Base-by-base conservation (phyloP, 495 filamentous ascomycete genomes). In the Polyplosphaeria fusca region DNA sequence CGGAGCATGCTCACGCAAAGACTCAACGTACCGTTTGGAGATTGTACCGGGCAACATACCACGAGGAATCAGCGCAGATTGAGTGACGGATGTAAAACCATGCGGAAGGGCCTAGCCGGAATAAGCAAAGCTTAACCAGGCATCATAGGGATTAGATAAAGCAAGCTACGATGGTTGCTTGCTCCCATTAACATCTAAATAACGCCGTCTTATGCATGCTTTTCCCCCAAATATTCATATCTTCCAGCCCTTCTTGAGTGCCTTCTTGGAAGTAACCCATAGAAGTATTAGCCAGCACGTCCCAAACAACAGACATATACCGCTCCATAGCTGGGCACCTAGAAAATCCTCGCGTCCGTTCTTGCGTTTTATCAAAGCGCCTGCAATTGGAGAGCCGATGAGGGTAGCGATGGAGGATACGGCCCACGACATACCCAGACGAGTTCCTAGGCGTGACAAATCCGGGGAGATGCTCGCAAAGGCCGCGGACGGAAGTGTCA, bases 401-500 rank as follows among this genome's bases (percentile, higher is more conserved):
- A 65, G 27, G 1, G 52, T 30, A 3, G 57, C 62, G 28, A 65
- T 41, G 19, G 32, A 40, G 2, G 52, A 65, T 12, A 65, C 47
- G 22, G 38, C 35, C 57, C 58, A 65, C 25, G 62, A 61, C 62
- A 65, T 65, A 5, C 62, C 62, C 4, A 65, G 27, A 38, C 62
- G 57, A 22, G 62, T 65, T 25, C 62, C 62, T 0, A 61, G 49
- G 5, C 41, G 52, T 1, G 47, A 48, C 19, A 61, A 53, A 32
- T 65, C 58, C 1, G 62, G 57, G 42, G 52, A 58, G 43, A 65
- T 58, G 24, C 25, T 54, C 18, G 62, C 56, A 23, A 65, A 61
- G 7, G 58, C 48, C 20, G 62, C 40, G 12, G 56, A 48, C 13
- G 62, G 62, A 0, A 65, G 48, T 9, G 62, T 61, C n/a, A 65